Base-by-base conservation (phyloP, 371 early-diverging fungal genomes). In the Mucor circinelloides region DNA sequence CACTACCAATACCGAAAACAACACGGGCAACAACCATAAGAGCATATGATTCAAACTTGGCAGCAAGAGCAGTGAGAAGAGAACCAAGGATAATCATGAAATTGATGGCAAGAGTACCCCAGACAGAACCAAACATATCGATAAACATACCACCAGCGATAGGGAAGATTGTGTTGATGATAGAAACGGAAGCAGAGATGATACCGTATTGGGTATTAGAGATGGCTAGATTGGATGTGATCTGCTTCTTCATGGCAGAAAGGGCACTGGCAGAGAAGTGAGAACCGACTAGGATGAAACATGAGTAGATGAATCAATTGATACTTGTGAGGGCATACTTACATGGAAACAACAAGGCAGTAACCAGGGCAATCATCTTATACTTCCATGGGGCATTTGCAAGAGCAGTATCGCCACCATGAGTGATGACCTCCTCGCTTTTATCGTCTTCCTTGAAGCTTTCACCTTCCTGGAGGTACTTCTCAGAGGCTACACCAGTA, bases 121-220 rank as follows among this genome's bases (percentile, higher is more conserved):
- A 82, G 9, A 78, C 76, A 10, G 81, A 75, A 44, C 86, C 86
- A 67, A 84, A 83, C n/a, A 75, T 71, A 59, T 83, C 82, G 58
- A 86, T 75, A 19, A 83, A 73, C 1, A 75, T 62, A 63, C 87
- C 87, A 52, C 85, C 85, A 2, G 79, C 66, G 36, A 85, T 77
- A 17, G 85, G 87, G 50, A 87, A 76, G 42, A 85, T 70, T 0
- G 87, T 87, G 58, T 85, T 85, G 54, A 87, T 79, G 28, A 85
- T 80, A 12, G 81, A 79, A 0, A 86, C 78, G 6, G 82, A 64
- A 17, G 85, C 76, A 32, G 80, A 77, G 19, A 85, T 63, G 2
- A 84, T 82, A 58, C 87, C 87, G 66, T 84, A 87, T 44, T 80
- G 73, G 2, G 86, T 83, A 58, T 86, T 86, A 12, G 72, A 67